Percentiles rank a stretch among this genome's conserved stretches.
phyloP scores from a whole-genome alignment of 1,284 basidiomycete genomes.

The Entoloma clypeatum region DNA sequence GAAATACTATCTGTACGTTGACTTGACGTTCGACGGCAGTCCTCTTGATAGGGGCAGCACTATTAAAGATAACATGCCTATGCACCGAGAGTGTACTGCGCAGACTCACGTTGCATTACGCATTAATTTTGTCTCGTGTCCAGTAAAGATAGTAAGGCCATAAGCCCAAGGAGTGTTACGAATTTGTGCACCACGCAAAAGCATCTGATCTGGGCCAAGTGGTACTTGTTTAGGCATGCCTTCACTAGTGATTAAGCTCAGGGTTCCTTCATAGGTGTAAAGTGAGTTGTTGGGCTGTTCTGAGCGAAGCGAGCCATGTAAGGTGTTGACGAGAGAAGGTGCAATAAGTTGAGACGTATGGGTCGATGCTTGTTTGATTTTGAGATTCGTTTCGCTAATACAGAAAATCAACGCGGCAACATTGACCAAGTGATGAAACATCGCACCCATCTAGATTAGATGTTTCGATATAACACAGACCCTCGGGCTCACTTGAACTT shows the following conservation, averaged over 20 bases:
- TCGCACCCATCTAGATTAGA: constrained; percentile 94
- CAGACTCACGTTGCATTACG: constrained; percentile 83
- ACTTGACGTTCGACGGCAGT: constrained; percentile 97
- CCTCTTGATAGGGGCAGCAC: constrained; percentile 93
- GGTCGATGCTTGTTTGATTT: constrained; percentile 94
- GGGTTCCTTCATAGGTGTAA: constrained; percentile 90
- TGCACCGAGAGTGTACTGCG: background rate
- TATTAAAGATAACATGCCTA: constrained; percentile 26
- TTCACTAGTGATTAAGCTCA: constrained; percentile 60
- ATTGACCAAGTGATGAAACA: constrained; percentile 7
- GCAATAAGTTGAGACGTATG: constrained; percentile 79
- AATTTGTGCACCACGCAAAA: constrained; percentile 92
- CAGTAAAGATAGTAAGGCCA: constrained; percentile 92
- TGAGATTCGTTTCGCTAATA: constrained; percentile 93
- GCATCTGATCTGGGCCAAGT: constrained; percentile 91
- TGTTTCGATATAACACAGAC: constrained; percentile 96
- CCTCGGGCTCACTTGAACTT: constrained; percentile 93
- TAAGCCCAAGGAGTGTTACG: constrained; percentile 98
- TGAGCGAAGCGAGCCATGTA: constrained; percentile 84
- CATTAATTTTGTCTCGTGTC: constrained; percentile 99
- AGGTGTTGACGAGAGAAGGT: constrained; percentile 67
- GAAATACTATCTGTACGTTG: constrained; percentile 94
- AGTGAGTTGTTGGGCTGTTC: constrained; percentile 98
- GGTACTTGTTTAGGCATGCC: constrained; percentile 79
- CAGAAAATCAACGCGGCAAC: constrained; percentile 8